phyloP scores from a whole-genome alignment of 495 filamentous ascomycete genomes.

The Tuber calosporum region DNA sequence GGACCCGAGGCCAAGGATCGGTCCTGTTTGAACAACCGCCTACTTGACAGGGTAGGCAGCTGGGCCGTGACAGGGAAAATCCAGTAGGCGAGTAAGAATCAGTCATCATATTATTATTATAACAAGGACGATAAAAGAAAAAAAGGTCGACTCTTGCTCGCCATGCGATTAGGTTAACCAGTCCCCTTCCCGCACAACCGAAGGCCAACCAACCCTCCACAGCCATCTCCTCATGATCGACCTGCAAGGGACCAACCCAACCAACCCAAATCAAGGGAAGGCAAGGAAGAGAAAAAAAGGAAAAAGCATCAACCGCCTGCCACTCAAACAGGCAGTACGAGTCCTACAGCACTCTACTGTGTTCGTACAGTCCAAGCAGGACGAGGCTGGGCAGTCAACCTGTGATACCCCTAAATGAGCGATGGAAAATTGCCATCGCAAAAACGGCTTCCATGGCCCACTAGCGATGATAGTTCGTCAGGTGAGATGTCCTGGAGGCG shows the following conservation, averaged over 20 bases:
- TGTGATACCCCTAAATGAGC: not conserved
- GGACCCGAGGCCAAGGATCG: not conserved
- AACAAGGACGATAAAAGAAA: not conserved
- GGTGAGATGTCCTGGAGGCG: not conserved
- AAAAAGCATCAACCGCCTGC: not conserved
- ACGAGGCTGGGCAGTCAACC: not conserved
- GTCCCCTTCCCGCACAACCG: not conserved
- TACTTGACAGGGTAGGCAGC: not conserved
- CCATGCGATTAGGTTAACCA: not conserved
- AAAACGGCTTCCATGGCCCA: not conserved
- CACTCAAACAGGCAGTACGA: not conserved
- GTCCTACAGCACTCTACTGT: not conserved
- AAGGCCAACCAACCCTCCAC: not conserved
- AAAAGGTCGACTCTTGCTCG: not conserved
- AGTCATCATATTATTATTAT: not conserved
- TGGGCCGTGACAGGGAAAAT: not conserved
- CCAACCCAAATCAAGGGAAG: not conserved
- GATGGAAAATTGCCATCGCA: not conserved
- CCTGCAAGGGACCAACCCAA: not conserved
- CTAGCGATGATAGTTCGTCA: not conserved
- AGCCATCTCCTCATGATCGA: not conserved
- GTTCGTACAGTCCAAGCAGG: too few species aligned
- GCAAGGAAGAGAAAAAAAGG: not conserved
- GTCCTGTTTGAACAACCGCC: slow-evolving; percentile 3
- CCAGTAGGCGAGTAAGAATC: not conserved